Conservation (phyloP, 192 early-diverging fungal species). For the Gonapodya prolifera region DNA sequence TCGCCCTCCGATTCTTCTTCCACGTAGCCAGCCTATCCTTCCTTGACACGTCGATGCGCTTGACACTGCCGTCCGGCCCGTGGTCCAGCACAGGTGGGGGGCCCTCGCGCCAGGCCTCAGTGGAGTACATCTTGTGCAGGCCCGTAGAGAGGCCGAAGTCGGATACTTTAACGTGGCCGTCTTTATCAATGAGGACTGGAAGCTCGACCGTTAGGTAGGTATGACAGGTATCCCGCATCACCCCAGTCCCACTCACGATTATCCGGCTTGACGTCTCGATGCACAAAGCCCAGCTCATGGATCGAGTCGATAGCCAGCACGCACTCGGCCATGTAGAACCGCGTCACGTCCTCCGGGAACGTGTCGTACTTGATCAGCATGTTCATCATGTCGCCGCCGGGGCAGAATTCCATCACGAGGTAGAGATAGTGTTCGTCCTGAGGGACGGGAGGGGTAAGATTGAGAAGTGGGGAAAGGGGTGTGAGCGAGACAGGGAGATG, state of each 20-base stretch:
- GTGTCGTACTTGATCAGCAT: conserved; percentile 97
- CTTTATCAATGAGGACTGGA: conserved; percentile 89
- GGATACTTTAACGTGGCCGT: conserved; percentile 98
- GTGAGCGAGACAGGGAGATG: neutral
- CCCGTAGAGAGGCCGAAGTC: conserved; percentile 99
- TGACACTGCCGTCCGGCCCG: conserved; percentile 24
- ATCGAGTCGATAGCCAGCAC: conserved; percentile 86
- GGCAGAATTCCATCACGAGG: conserved; percentile 98
- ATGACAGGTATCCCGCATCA: neutral
- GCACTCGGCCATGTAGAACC: conserved; percentile 98
- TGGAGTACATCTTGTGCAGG: conserved; percentile 98
- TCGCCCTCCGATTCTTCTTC: conserved; percentile 88
- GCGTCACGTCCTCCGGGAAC: conserved; percentile 93
- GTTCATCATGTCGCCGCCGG: conserved; percentile 98
- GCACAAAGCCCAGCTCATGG: conserved; percentile 89
- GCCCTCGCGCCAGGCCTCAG: conserved; percentile 23
- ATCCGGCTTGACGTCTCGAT: conserved; percentile 60
- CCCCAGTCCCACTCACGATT: conserved; percentile 19
- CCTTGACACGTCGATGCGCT: conserved; percentile 83
- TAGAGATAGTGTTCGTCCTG: conserved; percentile 55
- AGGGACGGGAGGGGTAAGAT: neutral
- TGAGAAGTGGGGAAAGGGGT: neutral
- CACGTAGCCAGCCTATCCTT: conserved; percentile 95
- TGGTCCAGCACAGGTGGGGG: neutral
- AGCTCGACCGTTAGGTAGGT: conserved; percentile 57